phyloP scores from a whole-genome alignment of 805 yeast species.

The Metschnikowia vanudenii region DNA sequence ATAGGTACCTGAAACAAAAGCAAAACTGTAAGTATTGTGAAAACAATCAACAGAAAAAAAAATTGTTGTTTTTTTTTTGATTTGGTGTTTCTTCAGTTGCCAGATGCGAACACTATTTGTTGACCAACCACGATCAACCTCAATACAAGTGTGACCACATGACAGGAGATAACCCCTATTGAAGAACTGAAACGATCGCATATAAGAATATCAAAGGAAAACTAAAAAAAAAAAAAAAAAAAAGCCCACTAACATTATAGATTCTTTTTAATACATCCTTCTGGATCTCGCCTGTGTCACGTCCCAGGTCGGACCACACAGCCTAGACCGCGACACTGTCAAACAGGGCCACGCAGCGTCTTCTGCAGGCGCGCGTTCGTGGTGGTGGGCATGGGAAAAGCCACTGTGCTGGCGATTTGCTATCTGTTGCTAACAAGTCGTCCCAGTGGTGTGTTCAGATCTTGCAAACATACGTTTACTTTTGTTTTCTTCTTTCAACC shows the following conservation, averaged over 20 bases:
- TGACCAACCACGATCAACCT: too few relatives aligned
- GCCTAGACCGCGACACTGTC: neutral
- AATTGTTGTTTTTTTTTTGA: neutral
- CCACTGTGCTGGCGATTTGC: neutral
- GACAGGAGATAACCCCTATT: too few relatives aligned
- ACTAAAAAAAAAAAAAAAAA: neutral
- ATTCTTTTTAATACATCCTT: too few relatives aligned
- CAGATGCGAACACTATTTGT: too few relatives aligned
- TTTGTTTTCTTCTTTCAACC: neutral
- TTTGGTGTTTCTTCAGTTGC: too few relatives aligned
- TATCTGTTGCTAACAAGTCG: neutral
- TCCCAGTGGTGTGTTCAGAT: neutral
- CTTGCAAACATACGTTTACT: neutral
- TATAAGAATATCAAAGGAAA: neutral
- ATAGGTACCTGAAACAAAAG: neutral
- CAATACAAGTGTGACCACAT: too few relatives aligned
- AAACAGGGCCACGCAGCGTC: neutral
- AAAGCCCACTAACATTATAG: neutral
- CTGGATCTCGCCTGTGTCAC: too few relatives aligned
- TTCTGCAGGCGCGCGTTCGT: conserved; percentile 4
- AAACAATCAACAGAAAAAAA: too few relatives aligned
- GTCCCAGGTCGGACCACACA: neutral
- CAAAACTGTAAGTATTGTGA: neutral
- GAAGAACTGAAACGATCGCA: too few relatives aligned
- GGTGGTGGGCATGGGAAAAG: neutral